Evolutionary conservation across 371 early-diverging fungal genomes (phyloP).

Genomic region (Coemansia sp.): DNA sequence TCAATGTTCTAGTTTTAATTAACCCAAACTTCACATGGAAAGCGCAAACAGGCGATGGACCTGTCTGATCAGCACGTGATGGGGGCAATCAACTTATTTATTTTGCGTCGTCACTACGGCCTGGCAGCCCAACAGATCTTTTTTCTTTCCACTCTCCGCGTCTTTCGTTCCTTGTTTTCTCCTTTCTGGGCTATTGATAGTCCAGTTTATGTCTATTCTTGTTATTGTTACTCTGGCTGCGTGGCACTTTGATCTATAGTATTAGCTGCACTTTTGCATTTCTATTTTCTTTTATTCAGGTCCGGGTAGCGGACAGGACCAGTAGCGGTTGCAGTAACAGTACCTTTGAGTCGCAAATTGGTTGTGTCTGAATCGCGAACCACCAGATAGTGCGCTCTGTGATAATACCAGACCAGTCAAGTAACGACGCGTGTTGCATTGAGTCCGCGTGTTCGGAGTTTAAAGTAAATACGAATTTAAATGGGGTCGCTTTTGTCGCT

Average conservation of each 20-base stretch:
- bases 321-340: not conserved
- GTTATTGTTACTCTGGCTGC: not conserved
- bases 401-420: not conserved
- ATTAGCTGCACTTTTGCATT: conserved; percentile 1
- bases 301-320: not conserved
- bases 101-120: not conserved
- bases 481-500: conserved; percentile 47
- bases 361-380: not conserved
- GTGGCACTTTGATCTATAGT: not conserved
- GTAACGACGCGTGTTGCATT: not conserved
- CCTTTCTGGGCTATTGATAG: not conserved
- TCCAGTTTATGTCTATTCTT: not conserved
- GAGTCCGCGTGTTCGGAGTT: not conserved
- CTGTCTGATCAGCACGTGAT: conserved; percentile 6
- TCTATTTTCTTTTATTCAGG: not conserved
- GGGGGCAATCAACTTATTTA: not conserved
- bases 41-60: not conserved
- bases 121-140: not conserved
- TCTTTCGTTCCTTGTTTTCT: not conserved
- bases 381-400: not conserved
- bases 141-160: not conserved
- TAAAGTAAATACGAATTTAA: not conserved
- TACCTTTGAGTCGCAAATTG: too few species aligned
- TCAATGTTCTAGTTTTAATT: too few species aligned
- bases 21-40: too few species aligned